phyloP scores from a whole-genome alignment of 2,329 filamentous ascomycete species.

The Malbranchea zuffiana region DNA sequence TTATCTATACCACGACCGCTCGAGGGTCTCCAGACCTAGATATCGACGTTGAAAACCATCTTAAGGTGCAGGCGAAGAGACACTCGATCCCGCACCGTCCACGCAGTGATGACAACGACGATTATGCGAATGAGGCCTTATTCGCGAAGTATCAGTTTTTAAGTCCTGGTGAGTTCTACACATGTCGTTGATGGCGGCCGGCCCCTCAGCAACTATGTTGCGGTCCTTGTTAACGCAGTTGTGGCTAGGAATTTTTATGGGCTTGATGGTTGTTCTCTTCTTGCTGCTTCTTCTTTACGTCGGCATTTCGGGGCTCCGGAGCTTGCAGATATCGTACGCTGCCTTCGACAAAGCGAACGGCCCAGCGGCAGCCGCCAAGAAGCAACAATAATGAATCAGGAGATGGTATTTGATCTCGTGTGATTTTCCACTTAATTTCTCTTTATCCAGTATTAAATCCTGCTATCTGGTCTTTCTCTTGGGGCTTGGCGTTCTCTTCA shows the following conservation, averaged over 20 bases:
- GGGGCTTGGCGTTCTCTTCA: no score
- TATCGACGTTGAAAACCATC: constrained; percentile 43
- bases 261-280: constrained; percentile 57
- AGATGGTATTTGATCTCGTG: no score
- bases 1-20: constrained; percentile 63
- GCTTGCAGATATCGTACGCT: constrained; percentile 80
- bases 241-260: constrained; percentile 73
- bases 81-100: constrained; percentile 34
- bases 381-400: constrained; percentile 42
- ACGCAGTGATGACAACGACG: constrained; percentile 29
- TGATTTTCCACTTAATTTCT: no score
- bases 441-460: no score
- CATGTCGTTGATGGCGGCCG: not conserved
- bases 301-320: constrained; percentile 63
- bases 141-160: constrained; percentile 96
- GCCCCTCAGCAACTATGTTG: no score
- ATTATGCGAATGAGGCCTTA: constrained; percentile 26
- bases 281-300: constrained; percentile 68
- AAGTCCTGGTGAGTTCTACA: constrained; percentile 58
- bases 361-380: constrained; percentile 73
- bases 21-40: constrained; percentile 24
- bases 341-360: constrained; percentile 96
- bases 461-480: no score
- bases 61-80: constrained; percentile 67
- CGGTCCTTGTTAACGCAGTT: constrained; percentile 1